Conservation (phyloP, 2,329 filamentous ascomycete genomes). For the Byssochlamys sp. region DNA sequence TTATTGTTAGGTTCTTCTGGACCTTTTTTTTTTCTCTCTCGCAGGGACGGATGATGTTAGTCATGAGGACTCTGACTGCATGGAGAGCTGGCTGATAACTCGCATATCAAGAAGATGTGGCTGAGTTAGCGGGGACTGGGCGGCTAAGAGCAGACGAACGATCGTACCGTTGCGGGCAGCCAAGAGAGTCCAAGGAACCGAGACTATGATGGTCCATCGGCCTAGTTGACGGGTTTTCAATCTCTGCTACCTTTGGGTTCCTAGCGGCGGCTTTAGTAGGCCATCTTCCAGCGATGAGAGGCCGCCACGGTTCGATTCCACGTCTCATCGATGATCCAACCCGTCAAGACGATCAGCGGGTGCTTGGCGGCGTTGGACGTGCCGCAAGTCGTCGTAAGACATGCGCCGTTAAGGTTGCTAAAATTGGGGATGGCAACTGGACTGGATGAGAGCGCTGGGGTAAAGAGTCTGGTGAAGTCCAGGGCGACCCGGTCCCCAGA, state of each 20-base stretch:
- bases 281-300: not conserved
- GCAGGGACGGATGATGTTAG: not conserved
- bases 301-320: not conserved
- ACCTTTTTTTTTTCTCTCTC: not conserved
- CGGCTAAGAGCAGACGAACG: not conserved
- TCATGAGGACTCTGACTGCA: not conserved
- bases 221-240: not conserved
- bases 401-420: not conserved
- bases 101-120: not conserved
- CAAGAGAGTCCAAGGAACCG: not conserved
- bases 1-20: not conserved
- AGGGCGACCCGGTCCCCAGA: not conserved
- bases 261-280: not conserved
- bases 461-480: not conserved
- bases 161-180: not conserved
- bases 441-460: not conserved
- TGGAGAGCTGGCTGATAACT: not conserved
- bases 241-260: not conserved
- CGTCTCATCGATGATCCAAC: not conserved
- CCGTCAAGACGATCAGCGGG: not conserved
- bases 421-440: not conserved
- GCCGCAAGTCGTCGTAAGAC: not conserved
- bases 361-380: not conserved
- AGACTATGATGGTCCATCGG: not conserved
- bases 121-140: not conserved